A percentile compares a stretch with the other conserved stretches of the same genome.
These are phyloP conservation scores for Nissolia schottii DNA, from an alignment of 306 rosid species.

Conservation along the genomic window DNA sequence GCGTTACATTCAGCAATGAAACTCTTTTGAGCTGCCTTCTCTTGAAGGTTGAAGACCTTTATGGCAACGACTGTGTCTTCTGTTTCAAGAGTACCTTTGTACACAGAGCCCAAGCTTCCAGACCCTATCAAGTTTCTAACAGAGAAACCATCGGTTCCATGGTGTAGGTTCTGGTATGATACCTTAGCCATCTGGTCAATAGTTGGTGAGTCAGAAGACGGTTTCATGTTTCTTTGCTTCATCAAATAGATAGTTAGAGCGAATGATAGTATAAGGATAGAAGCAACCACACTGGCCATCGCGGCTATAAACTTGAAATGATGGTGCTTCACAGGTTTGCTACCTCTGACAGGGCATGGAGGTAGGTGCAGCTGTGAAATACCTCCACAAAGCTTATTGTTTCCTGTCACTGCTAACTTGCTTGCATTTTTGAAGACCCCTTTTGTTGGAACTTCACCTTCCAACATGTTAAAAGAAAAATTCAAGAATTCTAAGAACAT, in stretches of 20 bases:
- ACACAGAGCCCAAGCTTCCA: slow-evolving; percentile 21
- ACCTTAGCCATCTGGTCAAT: background rate
- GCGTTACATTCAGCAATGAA: slow-evolving; percentile 23
- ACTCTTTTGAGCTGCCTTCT: slow-evolving; percentile 26
- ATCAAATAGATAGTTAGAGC: background rate
- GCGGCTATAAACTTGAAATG: background rate
- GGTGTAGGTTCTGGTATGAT: slow-evolving; percentile 17
- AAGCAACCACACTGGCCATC: background rate
- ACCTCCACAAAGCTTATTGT: slow-evolving; percentile 29
- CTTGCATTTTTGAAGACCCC: slow-evolving; percentile 36
- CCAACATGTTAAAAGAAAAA: slow-evolving; percentile 38
- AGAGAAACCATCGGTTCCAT: slow-evolving; percentile 19
- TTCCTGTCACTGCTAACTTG: background rate
- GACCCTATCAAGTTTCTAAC: background rate
- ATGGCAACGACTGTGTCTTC: slow-evolving; percentile 21
- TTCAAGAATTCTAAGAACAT: slow-evolving; percentile 9
- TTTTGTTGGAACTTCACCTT: slow-evolving; percentile 37
- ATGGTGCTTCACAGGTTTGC: background rate
- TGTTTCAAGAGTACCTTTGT: slow-evolving; percentile 15
- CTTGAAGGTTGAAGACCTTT: slow-evolving; percentile 31
- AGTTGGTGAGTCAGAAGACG: background rate
- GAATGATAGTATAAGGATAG: background rate
- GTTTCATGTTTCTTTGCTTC: background rate
- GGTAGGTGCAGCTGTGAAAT: slow-evolving; percentile 10
- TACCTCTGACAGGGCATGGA: slow-evolving; percentile 8